These are phyloP conservation scores for Penicillium sp. DNA, from an alignment of 2,329 filamentous ascomycete species.

Conservation along the genomic window DNA sequence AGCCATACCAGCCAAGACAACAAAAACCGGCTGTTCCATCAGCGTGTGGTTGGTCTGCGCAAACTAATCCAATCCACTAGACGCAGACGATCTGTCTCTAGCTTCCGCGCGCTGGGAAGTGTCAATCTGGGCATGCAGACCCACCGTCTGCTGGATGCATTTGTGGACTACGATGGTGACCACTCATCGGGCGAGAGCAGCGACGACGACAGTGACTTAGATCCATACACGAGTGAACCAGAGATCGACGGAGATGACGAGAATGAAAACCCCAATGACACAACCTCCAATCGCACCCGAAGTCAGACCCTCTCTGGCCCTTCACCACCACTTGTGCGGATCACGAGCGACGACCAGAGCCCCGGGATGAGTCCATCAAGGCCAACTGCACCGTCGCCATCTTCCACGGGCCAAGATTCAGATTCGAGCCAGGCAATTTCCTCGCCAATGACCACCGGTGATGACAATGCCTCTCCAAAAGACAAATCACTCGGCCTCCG, in stretches of 20 bases:
- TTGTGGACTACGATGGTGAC: conserved; percentile 50
- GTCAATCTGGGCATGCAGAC: conserved; percentile 70
- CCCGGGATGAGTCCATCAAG: conserved; percentile 8
- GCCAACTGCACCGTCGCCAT: conserved; percentile 1
- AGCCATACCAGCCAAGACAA: conserved; percentile 50
- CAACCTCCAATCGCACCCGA: conserved; percentile 1
- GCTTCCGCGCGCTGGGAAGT: conserved; percentile 49
- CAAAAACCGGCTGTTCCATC: conserved; percentile 38
- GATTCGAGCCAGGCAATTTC: conserved; percentile 17
- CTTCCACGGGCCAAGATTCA: conserved; percentile 2
- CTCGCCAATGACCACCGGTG: conserved; percentile 23
- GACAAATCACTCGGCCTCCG: conserved; percentile 17
- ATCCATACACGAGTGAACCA: conserved; percentile 38
- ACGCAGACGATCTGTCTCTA: conserved; percentile 47
- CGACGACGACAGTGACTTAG: conserved; percentile 37
- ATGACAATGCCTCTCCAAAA: conserved; percentile 24
- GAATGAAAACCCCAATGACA: background rate
- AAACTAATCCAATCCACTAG: conserved; percentile 59
- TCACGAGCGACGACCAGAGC: conserved; percentile 13
- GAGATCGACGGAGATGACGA: conserved; percentile 28
- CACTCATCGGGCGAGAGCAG: conserved; percentile 45
- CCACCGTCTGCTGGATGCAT: conserved; percentile 61
- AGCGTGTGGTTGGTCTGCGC: conserved; percentile 55
- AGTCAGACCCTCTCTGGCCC: conserved; percentile 1
- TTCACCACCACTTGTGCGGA: conserved; percentile 3